Conservation (phyloP, 2,329 filamentous ascomycete genomes). For the Malbranchea zuffiana region DNA sequence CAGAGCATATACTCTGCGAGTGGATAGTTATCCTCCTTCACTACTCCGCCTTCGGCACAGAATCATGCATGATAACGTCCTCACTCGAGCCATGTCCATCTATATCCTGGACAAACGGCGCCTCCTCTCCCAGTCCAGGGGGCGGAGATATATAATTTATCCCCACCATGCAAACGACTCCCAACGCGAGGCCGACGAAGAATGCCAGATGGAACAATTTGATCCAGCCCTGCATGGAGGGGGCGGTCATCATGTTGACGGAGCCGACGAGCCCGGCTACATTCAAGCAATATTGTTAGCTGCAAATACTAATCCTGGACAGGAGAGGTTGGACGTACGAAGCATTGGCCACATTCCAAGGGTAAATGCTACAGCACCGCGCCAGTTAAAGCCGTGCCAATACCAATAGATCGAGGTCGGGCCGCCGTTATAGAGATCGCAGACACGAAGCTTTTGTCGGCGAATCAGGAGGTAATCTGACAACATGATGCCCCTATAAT, state of each 20-base stretch:
- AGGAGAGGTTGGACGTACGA: neutral
- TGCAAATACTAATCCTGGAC: neutral
- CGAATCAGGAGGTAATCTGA: conserved; percentile 28
- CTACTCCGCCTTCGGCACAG: too few relatives aligned
- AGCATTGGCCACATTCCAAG: conserved; percentile 8
- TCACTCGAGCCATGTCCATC: too few relatives aligned
- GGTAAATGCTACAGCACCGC: conserved; percentile 25
- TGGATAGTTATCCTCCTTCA: too few relatives aligned
- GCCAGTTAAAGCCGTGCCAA: conserved; percentile 35
- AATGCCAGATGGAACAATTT: conserved; percentile 36
- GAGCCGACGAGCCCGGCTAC: conserved; percentile 30
- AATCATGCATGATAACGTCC: too few relatives aligned
- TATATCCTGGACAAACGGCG: too few relatives aligned
- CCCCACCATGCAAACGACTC: conserved; percentile 26
- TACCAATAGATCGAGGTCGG: conserved; percentile 35
- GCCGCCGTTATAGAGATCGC: conserved; percentile 33
- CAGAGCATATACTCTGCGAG: too few relatives aligned
- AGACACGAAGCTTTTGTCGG: conserved; percentile 31
- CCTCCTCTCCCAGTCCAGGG: conserved; percentile 21
- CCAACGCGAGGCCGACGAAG: conserved; percentile 31
- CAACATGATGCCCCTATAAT: conserved; percentile 22
- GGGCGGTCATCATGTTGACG: conserved; percentile 18
- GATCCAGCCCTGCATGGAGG: conserved; percentile 23
- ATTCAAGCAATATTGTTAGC: neutral
- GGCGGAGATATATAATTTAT: conserved; percentile 26